phyloP scores from a whole-genome alignment of 2,329 filamentous ascomycete species.

The Rhinocladiella mackenziei region DNA sequence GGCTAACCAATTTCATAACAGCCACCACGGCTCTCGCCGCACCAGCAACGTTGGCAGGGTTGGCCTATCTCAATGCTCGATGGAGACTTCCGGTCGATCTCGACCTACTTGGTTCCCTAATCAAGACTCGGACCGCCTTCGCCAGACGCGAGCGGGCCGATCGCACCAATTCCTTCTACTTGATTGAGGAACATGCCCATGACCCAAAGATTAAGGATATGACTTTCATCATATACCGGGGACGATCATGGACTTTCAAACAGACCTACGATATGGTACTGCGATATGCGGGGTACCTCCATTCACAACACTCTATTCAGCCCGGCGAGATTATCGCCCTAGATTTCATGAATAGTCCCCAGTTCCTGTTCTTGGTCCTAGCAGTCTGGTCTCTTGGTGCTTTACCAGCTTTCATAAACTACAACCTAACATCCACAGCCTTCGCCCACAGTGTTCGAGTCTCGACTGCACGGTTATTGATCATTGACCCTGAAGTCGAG shows the following conservation, averaged over 20 bases:
- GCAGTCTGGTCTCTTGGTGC: constrained; percentile 81
- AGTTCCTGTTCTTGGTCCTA: constrained; percentile 69
- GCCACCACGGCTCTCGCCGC: background rate
- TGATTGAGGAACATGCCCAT: constrained; percentile 63
- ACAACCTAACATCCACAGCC: constrained; percentile 66
- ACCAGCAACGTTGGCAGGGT: constrained; percentile 56
- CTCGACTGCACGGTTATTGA: constrained; percentile 61
- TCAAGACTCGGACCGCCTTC: constrained; percentile 44
- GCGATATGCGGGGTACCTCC: constrained; percentile 72
- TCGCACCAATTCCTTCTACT: constrained; percentile 68
- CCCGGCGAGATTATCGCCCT: constrained; percentile 74
- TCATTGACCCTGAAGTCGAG: constrained; percentile 66
- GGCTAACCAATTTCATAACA: background rate
- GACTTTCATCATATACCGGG: constrained; percentile 64
- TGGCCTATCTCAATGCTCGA: constrained; percentile 77
- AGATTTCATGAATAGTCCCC: constrained; percentile 76
- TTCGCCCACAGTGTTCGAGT: constrained; percentile 70
- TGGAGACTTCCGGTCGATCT: constrained; percentile 63
- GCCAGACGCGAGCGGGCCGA: constrained; percentile 52
- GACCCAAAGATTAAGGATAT: constrained; percentile 49
- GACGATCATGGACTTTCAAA: constrained; percentile 67
- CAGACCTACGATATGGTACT: constrained; percentile 67
- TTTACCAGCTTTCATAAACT: constrained; percentile 82
- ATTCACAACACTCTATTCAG: constrained; percentile 58
- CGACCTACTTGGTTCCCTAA: constrained; percentile 52